Base-by-base conservation (phyloP, 768 basidiomycete genomes). In the Scleroderma bovista region DNA sequence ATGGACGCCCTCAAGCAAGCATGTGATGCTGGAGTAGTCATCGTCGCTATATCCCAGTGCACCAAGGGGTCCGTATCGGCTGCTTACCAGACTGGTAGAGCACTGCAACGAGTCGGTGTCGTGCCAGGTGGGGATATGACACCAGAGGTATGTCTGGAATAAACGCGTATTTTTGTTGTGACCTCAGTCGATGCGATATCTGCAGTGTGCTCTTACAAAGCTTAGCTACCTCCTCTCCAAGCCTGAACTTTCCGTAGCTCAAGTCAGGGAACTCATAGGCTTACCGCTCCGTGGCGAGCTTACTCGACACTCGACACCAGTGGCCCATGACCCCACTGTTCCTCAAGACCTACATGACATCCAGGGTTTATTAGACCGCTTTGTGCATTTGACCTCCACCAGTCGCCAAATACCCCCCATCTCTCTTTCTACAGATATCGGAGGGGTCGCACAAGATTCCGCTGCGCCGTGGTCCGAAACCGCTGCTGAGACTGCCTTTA, bases 21-120 rank as follows among this genome's bases (percentile, higher is more conserved):
- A 2, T 89, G 87, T 54, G 80, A 85, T 49, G 79, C 86, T 1
- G 92, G 89, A 10, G 77, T 94, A 2, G 81, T 95, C 46, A 80
- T 97, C 43, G 91, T 97, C 34, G 90, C 93, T 11, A 93, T 96
- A 44, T 84, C 91, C 0, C 94, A 97, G 60, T 96, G 94, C 61
- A 62, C 81, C 15, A 92, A 85, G 63, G 94, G 94, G 8, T 77
- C 85, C 4, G 93, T 97, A 9, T 86, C 85, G 9, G 83, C 86
- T 58, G 82, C 84, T 15, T 94, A 94, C 57, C 83, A 88, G 68
- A 86, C 87, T 12, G 90, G 88, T 4, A 73, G 84, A 56, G 77
- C 78, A 3, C 72, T 93, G 19, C 70, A 82, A 31, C 75, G 80
- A 42, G 76, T 72, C n/a, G 92, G 93, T 0, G 84, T 94, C 17